Conservation (phyloP, 345 rosid species). For the Citrus hindsii region DNA sequence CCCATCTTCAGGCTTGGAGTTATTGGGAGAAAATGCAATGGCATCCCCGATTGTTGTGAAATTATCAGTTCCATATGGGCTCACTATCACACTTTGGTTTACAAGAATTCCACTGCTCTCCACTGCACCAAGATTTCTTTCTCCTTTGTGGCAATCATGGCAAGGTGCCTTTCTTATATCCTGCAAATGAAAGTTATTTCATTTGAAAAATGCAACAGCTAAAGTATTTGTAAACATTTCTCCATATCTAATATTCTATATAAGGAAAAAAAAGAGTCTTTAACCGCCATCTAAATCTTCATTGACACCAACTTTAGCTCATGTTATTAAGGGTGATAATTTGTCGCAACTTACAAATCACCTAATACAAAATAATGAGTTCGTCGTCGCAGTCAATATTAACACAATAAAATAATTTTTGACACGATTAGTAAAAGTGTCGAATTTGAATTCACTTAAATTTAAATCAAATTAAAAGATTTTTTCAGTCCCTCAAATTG, state of each 20-base stretch:
- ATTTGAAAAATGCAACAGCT: not conserved
- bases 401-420: too few species aligned
- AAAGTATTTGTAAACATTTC: too few species aligned
- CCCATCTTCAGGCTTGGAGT: slow-evolving; percentile 49
- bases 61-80: slow-evolving; percentile 37
- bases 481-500: not conserved
- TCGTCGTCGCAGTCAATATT: fast-evolving
- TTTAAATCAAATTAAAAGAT: too few species aligned
- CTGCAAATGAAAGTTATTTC: slow-evolving; percentile 18
- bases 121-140: slow-evolving; percentile 34
- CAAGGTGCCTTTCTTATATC: slow-evolving; percentile 32
- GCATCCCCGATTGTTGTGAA: slow-evolving; percentile 54
- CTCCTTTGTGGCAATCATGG: slow-evolving; percentile 19
- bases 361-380: too few species aligned
- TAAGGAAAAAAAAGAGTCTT: too few species aligned
- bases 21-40: slow-evolving; percentile 51
- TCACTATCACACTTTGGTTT: slow-evolving; percentile 39
- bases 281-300: too few species aligned
- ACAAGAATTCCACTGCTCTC: slow-evolving; percentile 39
- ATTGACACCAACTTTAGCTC: too few species aligned
- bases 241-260: too few species aligned
- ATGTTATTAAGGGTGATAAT: too few species aligned
- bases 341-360: too few species aligned
- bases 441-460: too few species aligned
- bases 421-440: too few species aligned